Evolutionary conservation across 495 filamentous ascomycete genomes (phyloP), one percentile per base, ranked within the genome.

Genomic region (Neurospora sp.): DNA sequence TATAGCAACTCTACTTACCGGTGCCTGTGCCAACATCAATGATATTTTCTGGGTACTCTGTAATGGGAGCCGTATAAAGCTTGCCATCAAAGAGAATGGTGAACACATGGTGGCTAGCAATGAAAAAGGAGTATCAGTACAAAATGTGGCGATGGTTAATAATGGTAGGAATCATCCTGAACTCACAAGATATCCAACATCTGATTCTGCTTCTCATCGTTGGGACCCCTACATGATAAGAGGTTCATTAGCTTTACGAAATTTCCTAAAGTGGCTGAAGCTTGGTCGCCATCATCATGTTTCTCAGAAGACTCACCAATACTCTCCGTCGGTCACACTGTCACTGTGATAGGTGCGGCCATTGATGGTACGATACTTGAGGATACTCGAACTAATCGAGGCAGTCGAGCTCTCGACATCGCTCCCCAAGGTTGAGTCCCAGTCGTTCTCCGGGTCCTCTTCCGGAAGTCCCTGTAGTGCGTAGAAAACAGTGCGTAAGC

Each of bases 1-100:
- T n/a, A 6, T 22, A 22, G n/a, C n/a, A 48, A 22, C 7, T 48
- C 44, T 2, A 22, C 46, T 53, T 12, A 53, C 46, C 46, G 46
- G 46, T 53, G 20, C 46, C 46, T 22, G 46, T 53, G n/a, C 46
- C 46, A 53, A 53, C 9, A 53, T 53, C 46, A 53, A 53, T 10
- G 4, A 53, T 53, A 22, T 22, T 53, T 20, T 61, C 31, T 14
- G 84, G 77, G 3, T 77, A 42, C 12, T 68, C 20, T 22, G 75
- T 78, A 10, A 91, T 76, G 10, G 89, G 89, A 0, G 89, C 85
- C 7, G 88, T 81, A 74, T 83, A 84, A 7, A 89, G 82, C 53
- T 83, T 82, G 5, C 88, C 88, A 22, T 84, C 86, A 3, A 88
- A 80, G 35, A 86, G 72, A 8, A 80, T 72, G 4, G 77, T 80